Percentiles rank a stretch among this genome's conserved stretches.
These are phyloP conservation scores for Agapanthus africanus DNA, from an alignment of 106 monocot species.

Conservation along the genomic window DNA sequence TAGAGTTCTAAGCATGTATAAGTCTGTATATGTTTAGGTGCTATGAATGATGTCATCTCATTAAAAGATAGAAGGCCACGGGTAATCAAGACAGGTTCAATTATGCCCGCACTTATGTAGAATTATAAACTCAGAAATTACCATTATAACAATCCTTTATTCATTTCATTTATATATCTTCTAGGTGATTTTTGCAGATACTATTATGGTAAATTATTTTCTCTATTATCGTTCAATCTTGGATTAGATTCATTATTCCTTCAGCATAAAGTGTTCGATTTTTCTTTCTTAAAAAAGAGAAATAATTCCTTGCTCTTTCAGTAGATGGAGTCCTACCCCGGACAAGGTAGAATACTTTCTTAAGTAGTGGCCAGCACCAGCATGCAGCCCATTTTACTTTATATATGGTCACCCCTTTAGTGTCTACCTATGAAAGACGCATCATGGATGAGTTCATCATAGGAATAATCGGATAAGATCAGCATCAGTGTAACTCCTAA, in stretches of 20 bases:
- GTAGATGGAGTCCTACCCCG: not conserved
- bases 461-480: not conserved
- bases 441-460: not conserved
- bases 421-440: not conserved
- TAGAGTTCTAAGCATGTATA: too few species aligned
- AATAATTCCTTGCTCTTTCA: not conserved
- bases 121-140: not conserved
- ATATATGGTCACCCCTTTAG: not conserved
- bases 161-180: not conserved
- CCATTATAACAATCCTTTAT: not conserved
- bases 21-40: too few species aligned
- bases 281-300: not conserved
- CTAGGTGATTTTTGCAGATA: not conserved
- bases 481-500: not conserved
- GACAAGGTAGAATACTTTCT: constrained; percentile 6
- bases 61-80: too few species aligned
- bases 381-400: not conserved
- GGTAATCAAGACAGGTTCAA: too few species aligned
- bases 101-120: too few species aligned
- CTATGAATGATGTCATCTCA: too few species aligned
- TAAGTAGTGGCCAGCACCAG: not conserved
- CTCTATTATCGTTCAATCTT: not conserved
- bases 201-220: not conserved
- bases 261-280: not conserved
- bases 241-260: not conserved